These are phyloP conservation scores for Puya raimondii DNA, from an alignment of 176 grass and related monocot species.

Conservation along the genomic window DNA sequence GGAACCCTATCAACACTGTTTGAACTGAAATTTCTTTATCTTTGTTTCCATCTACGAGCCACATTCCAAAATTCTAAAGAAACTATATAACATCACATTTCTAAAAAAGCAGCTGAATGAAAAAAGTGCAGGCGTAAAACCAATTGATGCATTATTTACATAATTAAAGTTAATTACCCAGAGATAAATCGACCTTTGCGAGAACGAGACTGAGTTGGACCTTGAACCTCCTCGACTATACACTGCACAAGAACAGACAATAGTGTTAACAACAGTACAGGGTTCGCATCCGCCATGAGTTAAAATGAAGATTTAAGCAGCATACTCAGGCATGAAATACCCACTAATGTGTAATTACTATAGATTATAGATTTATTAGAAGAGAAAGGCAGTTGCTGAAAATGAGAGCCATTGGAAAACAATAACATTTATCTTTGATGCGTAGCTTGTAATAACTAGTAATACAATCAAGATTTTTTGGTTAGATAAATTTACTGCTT, in stretches of 20 bases:
- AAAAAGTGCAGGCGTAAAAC: not conserved
- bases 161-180: slow-evolving; percentile 53
- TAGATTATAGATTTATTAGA: no score
- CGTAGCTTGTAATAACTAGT: no score
- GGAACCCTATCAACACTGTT: no score
- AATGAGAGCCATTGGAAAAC: no score
- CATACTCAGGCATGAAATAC: not conserved
- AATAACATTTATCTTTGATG: no score
- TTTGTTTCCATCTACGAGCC: not conserved
- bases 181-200: slow-evolving; percentile 98
- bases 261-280: not conserved
- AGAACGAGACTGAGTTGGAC: slow-evolving; percentile 73
- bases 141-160: not conserved
- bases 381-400: no score
- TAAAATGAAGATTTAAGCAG: not conserved
- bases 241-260: slow-evolving; percentile 43
- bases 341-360: not conserved
- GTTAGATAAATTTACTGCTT: no score
- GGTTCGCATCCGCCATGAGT: not conserved
- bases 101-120: not conserved
- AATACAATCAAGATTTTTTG: no score
- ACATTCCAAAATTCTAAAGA: not conserved
- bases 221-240: slow-evolving; percentile 98
- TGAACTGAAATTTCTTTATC: not conserved
- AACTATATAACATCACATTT: not conserved